These are phyloP conservation scores for Tricholoma saponaceum DNA, from an alignment of 768 basidiomycete species.

Conservation along the genomic window DNA sequence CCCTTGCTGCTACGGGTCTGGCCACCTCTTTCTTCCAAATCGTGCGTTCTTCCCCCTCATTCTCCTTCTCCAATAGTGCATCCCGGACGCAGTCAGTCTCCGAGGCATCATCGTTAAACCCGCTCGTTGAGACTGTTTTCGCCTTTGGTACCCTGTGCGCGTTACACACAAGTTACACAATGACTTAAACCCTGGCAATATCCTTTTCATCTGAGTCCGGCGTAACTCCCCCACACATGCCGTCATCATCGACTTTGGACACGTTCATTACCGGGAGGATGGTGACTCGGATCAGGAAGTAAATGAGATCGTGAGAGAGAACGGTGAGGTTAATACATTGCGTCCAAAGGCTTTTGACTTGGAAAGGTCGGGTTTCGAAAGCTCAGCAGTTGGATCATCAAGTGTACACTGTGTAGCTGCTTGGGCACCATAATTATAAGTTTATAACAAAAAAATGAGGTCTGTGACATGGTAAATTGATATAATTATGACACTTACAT, in stretches of 20 bases:
- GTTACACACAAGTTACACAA: too few species aligned
- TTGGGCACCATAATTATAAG: too few species aligned
- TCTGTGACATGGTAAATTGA: too few species aligned
- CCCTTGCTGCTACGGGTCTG: neutral
- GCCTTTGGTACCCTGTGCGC: neutral
- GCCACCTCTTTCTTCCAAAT: neutral
- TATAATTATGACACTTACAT: too few species aligned
- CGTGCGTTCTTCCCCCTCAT: neutral
- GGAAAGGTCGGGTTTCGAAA: too few species aligned
- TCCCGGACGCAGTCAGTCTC: neutral
- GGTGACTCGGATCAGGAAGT: neutral
- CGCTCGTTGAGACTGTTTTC: too few species aligned
- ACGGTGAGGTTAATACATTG: too few species aligned
- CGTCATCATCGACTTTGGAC: neutral
- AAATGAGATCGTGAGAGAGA: too few species aligned
- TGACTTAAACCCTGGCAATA: neutral
- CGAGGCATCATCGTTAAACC: neutral
- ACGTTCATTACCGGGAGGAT: constrained; percentile 9
- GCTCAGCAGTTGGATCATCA: too few species aligned
- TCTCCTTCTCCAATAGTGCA: neutral
- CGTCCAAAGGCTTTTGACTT: too few species aligned
- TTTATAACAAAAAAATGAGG: too few species aligned
- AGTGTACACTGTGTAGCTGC: too few species aligned
- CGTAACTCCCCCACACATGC: neutral
- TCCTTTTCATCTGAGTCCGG: neutral